Evolutionary conservation across 148 eudicot genomes (phyloP).

Genomic region (Mesembryanthemum crystallinum): DNA sequence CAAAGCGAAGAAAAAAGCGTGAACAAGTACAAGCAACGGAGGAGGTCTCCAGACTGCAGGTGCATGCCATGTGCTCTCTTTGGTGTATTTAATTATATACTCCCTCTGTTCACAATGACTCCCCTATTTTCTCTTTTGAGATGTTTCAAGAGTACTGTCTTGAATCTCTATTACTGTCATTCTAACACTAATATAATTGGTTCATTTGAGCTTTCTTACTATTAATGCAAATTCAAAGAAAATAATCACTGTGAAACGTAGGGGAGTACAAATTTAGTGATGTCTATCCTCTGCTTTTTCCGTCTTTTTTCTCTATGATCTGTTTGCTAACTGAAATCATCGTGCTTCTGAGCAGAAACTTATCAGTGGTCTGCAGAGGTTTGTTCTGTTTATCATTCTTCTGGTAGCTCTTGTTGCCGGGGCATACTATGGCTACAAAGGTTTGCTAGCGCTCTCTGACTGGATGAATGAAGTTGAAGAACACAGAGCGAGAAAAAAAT

Average conservation of each 20-base stretch:
- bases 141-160: too few relatives aligned
- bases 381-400: constrained; percentile 41
- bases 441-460: constrained; percentile 65
- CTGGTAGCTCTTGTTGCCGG: constrained; percentile 38
- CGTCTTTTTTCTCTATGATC: not conserved
- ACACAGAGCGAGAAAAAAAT: constrained; percentile 51
- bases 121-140: too few relatives aligned
- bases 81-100: not conserved
- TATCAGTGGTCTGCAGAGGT: constrained; percentile 27
- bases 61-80: constrained; percentile 16
- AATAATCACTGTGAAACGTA: too few relatives aligned
- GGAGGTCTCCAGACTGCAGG: constrained; percentile 62
- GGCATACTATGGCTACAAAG: constrained; percentile 66
- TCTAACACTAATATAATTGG: too few relatives aligned
- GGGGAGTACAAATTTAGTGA: too few relatives aligned
- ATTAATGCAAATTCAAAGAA: too few relatives aligned
- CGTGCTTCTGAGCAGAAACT: constrained; percentile 51
- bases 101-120: too few relatives aligned
- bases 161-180: too few relatives aligned
- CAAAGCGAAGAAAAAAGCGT: constrained; percentile 66
- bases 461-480: constrained; percentile 86
- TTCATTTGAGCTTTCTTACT: too few relatives aligned
- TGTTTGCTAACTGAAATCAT: constrained; percentile 16
- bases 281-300: not conserved
- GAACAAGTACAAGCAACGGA: constrained; percentile 45